Conservation (phyloP, 345 rosid species). For the Geranium rotundifolium region DNA sequence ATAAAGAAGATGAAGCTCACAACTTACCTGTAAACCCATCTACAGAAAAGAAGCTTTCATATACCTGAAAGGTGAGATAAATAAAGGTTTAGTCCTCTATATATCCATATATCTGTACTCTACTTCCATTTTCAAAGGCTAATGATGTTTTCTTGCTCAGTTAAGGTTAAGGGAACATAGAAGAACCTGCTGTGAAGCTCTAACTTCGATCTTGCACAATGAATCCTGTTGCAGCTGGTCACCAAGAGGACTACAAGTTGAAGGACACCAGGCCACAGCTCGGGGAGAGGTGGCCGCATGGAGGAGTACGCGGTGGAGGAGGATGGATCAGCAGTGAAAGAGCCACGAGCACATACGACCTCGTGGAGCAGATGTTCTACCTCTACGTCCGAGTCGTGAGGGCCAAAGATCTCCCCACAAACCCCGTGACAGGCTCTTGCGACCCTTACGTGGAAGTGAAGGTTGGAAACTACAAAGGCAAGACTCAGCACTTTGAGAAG, state of each 20-base stretch:
- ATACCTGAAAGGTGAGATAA: not conserved
- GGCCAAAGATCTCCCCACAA: constrained; percentile 77
- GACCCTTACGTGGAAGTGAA: constrained; percentile 82
- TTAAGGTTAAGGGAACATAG: not conserved
- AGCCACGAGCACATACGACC: constrained; percentile 81
- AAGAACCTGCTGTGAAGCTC: not conserved
- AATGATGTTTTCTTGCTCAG: not conserved
- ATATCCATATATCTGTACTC: not conserved
- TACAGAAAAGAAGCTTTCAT: not conserved
- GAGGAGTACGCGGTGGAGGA: constrained; percentile 64
- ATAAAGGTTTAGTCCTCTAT: not conserved
- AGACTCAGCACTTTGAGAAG: constrained; percentile 71
- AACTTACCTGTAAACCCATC: no score
- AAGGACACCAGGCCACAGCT: constrained; percentile 88
- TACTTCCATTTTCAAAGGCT: not conserved
- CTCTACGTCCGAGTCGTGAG: constrained; percentile 72
- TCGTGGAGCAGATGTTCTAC: constrained; percentile 79
- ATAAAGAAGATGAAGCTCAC: no score
- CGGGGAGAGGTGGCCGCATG: constrained; percentile 95
- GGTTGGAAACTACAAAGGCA: constrained; percentile 80
- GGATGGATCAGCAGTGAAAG: constrained; percentile 82
- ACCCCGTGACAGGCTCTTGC: constrained; percentile 48
- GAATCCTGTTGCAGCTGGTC: not conserved
- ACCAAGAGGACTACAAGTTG: constrained; percentile 68
- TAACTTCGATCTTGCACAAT: not conserved